Percentiles rank a stretch among this genome's conserved stretches.
Conservation (phyloP, 1,284 basidiomycete genomes). For the Trichosporon sp. region DNA sequence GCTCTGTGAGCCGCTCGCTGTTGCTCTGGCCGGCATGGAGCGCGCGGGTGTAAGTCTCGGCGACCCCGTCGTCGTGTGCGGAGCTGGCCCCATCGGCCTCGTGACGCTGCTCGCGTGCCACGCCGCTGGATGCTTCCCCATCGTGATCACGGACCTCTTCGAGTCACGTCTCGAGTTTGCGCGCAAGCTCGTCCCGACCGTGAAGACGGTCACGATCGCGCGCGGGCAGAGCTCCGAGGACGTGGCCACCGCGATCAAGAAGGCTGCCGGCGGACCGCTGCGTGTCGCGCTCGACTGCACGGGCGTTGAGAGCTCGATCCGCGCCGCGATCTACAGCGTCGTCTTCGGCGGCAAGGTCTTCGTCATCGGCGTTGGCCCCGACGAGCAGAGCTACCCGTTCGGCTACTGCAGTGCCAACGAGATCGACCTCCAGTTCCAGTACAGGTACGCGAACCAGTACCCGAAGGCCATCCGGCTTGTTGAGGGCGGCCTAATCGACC, state of each 20-base stretch:
- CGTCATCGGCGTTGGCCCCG: conserved; percentile 56
- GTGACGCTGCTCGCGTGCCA: conserved; percentile 54
- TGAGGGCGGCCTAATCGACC: conserved; percentile 69
- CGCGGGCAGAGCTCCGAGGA: conserved; percentile 37
- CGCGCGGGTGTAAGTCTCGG: conserved; percentile 53
- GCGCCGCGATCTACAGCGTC: conserved; percentile 65
- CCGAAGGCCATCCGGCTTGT: conserved; percentile 77
- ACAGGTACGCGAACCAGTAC: conserved; percentile 57
- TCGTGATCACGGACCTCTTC: conserved; percentile 56
- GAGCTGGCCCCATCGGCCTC: conserved; percentile 56
- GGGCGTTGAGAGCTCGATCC: conserved; percentile 80
- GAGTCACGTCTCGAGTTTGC: conserved; percentile 55
- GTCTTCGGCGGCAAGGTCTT: conserved; percentile 54
- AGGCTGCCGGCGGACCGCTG: conserved; percentile 37
- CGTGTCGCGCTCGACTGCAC: conserved; percentile 55
- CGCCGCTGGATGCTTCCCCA: conserved; percentile 55
- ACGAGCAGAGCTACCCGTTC: conserved; percentile 51
- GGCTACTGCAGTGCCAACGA: conserved; percentile 55
- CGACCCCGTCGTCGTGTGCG: conserved; percentile 52
- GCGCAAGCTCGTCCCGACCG: conserved; percentile 52
- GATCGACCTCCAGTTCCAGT: conserved; percentile 55
- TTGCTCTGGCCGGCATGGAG: conserved; percentile 56
- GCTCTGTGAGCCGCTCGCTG: conserved; percentile 54
- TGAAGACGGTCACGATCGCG: conserved; percentile 49
- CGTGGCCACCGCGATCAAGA: conserved; percentile 41